These are phyloP conservation scores for Boletus subcaerulescens DNA, from an alignment of 768 basidiomycete species.

Conservation along the genomic window DNA sequence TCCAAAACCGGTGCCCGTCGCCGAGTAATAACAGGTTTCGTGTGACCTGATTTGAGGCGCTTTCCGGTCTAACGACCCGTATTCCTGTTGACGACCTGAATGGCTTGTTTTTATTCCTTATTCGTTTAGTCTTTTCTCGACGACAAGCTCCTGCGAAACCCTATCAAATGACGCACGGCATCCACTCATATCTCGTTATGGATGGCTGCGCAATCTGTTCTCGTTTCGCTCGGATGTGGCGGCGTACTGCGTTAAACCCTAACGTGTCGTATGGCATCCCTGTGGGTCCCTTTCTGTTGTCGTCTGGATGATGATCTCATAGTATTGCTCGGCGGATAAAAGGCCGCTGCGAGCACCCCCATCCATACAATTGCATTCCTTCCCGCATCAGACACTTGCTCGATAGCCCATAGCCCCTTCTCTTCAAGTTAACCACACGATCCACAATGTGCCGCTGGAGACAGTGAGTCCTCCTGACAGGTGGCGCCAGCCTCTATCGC, in stretches of 20 bases:
- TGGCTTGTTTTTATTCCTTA: constrained; percentile 23
- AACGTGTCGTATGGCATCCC: constrained; percentile 18
- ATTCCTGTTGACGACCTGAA: constrained; percentile 11
- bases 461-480: constrained; percentile 39
- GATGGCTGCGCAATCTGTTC: constrained; percentile 28
- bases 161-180: constrained; percentile 37
- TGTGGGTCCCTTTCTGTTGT: constrained; percentile 19
- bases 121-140: constrained; percentile 37
- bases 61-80: constrained; percentile 18
- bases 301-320: constrained; percentile 24
- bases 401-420: neutral
- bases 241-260: constrained; percentile 21
- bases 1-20: constrained; percentile 25
- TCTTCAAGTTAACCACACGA: neutral
- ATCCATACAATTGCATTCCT: constrained; percentile 6
- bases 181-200: constrained; percentile 22
- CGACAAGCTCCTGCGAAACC: constrained; percentile 33
- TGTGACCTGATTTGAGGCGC: constrained; percentile 22
- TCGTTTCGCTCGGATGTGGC: constrained; percentile 25
- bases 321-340: constrained; percentile 26
- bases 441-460: constrained; percentile 51
- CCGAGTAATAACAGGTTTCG: constrained; percentile 17
- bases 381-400: constrained; percentile 4
- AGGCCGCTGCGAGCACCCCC: constrained; percentile 14
- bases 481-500: neutral